These are phyloP conservation scores for Ascochyta viciae-villosae DNA, from an alignment of 2,329 filamentous ascomycete species.

Conservation along the genomic window DNA sequence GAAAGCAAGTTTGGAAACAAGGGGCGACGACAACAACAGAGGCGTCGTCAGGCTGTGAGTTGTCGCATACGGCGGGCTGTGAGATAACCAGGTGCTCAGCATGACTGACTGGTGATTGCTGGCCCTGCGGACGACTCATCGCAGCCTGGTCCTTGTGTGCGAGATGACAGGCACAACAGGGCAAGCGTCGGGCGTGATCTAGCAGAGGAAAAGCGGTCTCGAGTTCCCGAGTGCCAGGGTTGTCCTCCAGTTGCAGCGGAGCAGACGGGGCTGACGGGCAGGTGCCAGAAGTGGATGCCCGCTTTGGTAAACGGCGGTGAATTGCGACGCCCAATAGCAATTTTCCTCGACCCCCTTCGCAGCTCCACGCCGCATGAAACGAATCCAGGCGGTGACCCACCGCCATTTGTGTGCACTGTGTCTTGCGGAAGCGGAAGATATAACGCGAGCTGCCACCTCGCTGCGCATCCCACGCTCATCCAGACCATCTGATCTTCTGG, in stretches of 20 bases:
- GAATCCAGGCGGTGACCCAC: constrained; percentile 37
- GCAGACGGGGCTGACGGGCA: constrained; percentile 30
- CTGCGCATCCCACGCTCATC: constrained; percentile 28
- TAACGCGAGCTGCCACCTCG: constrained; percentile 39
- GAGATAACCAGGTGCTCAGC: constrained; percentile 20
- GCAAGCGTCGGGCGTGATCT: constrained; percentile 24
- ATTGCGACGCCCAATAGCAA: constrained; percentile 32
- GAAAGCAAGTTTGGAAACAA: constrained; percentile 12
- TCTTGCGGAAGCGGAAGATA: constrained; percentile 36
- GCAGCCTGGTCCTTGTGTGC: constrained; percentile 23
- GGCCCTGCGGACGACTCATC: constrained; percentile 39
- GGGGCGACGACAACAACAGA: not conserved
- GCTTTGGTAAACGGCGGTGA: constrained; percentile 35
- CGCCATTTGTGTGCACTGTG: constrained; percentile 28
- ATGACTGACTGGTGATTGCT: constrained; percentile 26
- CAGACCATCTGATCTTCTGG: constrained; percentile 40
- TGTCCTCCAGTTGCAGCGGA: constrained; percentile 23
- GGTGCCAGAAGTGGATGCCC: constrained; percentile 30
- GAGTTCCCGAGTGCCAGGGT: constrained; percentile 36
- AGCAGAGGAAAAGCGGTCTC: constrained; percentile 34
- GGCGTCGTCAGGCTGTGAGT: not conserved
- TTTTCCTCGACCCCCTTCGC: constrained; percentile 24
- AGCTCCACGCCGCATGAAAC: constrained; percentile 41
- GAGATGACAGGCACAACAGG: constrained; percentile 20
- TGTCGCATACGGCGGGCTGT: constrained; percentile 11